Base-by-base conservation (phyloP, 2,329 filamentous ascomycete genomes). In the Beauveria sp. region DNA sequence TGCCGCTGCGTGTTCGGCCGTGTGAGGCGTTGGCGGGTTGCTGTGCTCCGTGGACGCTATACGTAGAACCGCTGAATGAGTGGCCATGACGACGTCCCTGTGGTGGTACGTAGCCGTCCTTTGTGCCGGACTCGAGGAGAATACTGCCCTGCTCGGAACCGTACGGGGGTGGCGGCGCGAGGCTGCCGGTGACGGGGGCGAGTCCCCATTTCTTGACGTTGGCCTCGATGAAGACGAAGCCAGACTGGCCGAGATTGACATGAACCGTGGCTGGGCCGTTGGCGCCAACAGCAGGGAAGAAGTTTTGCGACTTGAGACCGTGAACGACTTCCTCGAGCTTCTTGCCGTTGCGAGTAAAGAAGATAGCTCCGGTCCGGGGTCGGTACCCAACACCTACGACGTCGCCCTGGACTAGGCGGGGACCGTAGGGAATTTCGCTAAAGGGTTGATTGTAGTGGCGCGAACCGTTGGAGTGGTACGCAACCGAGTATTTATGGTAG, bases 201-300 rank as follows among this genome's bases (percentile, higher is more conserved):
- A 99, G 79, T 2, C 95, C 95, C 95, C 95, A 99, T 80, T 98
- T 99, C 85, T 99, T 99, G 63, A 99, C 95, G 70, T 99, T 99
- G 64, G 93, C 95, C 76, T 99, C 95, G 68, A 99, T 98, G 71
- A 98, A 99, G 54, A 99, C 95, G 71, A 98, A 99, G 40, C 95
- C 95, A 70, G 95, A 91, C 73, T 99, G 95, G 8, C 95, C 95
- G 73, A 99, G 96, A 74, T 99, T 99, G 71, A 98, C 95, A 72
- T 99, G 93, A 1, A 99, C 85, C 38, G 88, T 88, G 69, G 91
- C 93, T 18, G 95, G 95, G 0, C 95, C 95, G 71, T 95, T 97
- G 62, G 95, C 93, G 49, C 95, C 95, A n/a, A 99, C 85, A 0
- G 95, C 95, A 1, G 95, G 95, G 76, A 99, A 99, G 78, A 98